phyloP scores from a whole-genome alignment of 768 basidiomycete genomes.

The Vishniacozyma victoriae region DNA sequence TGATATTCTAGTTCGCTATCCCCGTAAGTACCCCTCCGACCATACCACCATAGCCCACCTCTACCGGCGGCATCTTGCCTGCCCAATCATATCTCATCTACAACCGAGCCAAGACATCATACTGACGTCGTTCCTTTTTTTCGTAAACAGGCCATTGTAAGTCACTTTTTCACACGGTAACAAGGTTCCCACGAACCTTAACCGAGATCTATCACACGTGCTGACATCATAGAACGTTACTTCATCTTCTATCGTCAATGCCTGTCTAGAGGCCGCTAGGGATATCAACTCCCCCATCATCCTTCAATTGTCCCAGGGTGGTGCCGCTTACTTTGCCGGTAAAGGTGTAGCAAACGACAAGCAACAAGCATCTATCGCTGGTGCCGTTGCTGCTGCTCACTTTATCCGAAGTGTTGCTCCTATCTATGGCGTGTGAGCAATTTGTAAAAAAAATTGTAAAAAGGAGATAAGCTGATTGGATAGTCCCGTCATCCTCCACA shows the following conservation, averaged over 20 bases:
- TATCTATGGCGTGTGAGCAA: constrained; percentile 80
- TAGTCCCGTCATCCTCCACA: constrained; percentile 93
- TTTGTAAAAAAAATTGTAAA: not conserved
- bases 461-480: not conserved
- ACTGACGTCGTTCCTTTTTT: constrained; percentile 5
- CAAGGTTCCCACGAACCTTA: not conserved
- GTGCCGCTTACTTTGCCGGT: constrained; percentile 90
- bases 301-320: constrained; percentile 94
- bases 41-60: not conserved
- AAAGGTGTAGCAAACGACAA: constrained; percentile 93
- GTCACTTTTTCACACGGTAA: not conserved
- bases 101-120: too few species aligned
- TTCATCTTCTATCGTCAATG: constrained; percentile 90
- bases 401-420: constrained; percentile 83
- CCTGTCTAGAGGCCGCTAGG: constrained; percentile 89
- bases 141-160: constrained; percentile 20
- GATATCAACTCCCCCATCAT: constrained; percentile 98
- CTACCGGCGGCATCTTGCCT: not conserved
- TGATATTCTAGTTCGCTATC: constrained; percentile 49
- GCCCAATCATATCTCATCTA: too few species aligned
- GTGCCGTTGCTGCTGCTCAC: constrained; percentile 85
- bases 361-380: constrained; percentile 90
- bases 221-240: constrained; percentile 71
- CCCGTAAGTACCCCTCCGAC: constrained; percentile 44
- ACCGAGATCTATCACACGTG: not conserved